Percentiles rank a stretch among this genome's conserved stretches.
phyloP scores from a whole-genome alignment of 345 rosid genomes.

The Gossypium bickii region DNA sequence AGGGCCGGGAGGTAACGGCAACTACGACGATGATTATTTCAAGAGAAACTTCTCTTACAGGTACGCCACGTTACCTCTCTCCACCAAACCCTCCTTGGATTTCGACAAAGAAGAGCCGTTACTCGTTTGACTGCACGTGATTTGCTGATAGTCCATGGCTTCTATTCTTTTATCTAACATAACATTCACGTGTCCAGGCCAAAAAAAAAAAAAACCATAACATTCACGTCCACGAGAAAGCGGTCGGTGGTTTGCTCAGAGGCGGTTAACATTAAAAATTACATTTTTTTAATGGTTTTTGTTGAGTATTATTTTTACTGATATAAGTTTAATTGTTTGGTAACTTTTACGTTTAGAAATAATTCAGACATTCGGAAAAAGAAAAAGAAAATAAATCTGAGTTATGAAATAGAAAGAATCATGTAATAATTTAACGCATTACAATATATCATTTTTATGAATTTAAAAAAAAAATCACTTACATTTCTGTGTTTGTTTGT shows the following conservation, averaged over 20 bases:
- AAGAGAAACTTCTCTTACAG: constrained; percentile 45
- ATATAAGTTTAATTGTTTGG: not conserved
- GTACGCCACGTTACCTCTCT: constrained; percentile 44
- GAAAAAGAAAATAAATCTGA: not conserved
- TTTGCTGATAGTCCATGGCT: not conserved
- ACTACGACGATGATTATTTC: constrained; percentile 30
- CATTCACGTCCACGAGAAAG: not conserved
- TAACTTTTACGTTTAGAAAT: not conserved
- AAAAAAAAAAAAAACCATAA: not conserved
- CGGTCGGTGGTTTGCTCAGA: not conserved
- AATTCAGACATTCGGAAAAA: not conserved
- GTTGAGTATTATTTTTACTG: too few species aligned
- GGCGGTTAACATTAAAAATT: too few species aligned
- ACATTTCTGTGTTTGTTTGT: too few species aligned
- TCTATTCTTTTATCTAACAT: not conserved
- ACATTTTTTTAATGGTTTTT: too few species aligned
- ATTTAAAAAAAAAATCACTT: too few species aligned
- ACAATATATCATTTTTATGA: not conserved
- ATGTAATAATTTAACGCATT: not conserved
- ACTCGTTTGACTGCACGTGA: not conserved
- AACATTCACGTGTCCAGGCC: not conserved
- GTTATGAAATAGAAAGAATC: not conserved
- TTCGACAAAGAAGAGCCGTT: constrained; percentile 24
- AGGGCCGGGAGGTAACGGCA: constrained; percentile 34
- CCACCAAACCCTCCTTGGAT: constrained; percentile 39